Conservation (phyloP, 331 rosid genomes). For the Malus hybrid region DNA sequence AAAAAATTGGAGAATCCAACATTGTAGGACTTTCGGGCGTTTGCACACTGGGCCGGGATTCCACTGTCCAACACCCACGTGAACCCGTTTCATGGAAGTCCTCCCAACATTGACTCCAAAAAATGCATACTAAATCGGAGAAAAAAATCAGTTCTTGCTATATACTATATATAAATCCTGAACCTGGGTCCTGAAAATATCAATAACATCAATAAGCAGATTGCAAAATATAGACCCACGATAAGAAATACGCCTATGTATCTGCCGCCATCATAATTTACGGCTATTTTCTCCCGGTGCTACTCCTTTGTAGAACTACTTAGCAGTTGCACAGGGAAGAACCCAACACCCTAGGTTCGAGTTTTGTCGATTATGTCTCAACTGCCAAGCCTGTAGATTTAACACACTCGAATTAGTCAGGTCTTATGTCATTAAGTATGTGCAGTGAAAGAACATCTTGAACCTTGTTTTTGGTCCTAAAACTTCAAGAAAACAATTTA, state of each 20-base stretch:
- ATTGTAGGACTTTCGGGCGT: no score
- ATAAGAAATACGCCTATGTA: not conserved
- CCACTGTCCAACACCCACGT: no score
- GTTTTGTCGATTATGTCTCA: conserved; percentile 22
- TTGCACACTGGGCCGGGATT: no score
- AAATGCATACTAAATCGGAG: not conserved
- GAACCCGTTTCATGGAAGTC: no score
- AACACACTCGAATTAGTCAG: conserved; percentile 3
- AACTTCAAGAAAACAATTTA: not conserved
- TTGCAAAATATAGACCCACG: not conserved
- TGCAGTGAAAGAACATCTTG: no score
- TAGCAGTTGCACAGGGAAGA: conserved; percentile 30
- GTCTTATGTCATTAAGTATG: no score
- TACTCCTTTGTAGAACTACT: not conserved
- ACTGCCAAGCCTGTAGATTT: conserved; percentile 27
- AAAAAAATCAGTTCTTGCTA: not conserved
- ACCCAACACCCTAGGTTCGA: conserved; percentile 20
- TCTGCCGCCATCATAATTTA: not conserved
- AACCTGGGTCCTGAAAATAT: not conserved
- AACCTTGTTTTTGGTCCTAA: not conserved
- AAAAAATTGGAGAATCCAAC: no score
- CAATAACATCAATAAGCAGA: not conserved
- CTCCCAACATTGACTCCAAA: not conserved
- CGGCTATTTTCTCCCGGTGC: not conserved
- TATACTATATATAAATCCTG: not conserved